phyloP scores from a whole-genome alignment of 306 rosid species.

The Prunus mume region DNA sequence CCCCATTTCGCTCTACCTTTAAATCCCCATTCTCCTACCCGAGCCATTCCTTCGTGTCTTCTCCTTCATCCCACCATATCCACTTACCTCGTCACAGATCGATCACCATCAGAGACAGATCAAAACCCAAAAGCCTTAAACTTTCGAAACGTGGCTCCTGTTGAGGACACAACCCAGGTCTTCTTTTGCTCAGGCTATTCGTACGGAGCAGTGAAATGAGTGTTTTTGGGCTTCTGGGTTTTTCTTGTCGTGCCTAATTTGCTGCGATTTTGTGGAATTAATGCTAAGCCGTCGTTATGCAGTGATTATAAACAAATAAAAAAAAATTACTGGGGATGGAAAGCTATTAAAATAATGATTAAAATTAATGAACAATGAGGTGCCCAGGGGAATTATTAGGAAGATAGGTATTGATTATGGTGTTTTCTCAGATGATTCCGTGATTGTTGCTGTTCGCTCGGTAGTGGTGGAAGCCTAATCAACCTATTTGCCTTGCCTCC shows the following conservation, averaged over 20 bases:
- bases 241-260: not conserved
- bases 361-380: not conserved
- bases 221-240: not conserved
- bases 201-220: not conserved
- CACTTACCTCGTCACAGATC: constrained; percentile 18
- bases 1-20: constrained; percentile 62
- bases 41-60: constrained; percentile 69
- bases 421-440: constrained; percentile 26
- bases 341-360: not conserved
- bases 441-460: constrained; percentile 23
- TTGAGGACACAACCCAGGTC: not conserved
- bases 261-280: constrained; percentile 1
- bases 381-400: not conserved
- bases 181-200: not conserved
- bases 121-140: not conserved
- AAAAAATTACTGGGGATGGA: no score
- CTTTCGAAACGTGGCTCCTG: not conserved
- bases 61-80: constrained; percentile 85
- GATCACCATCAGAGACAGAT: not conserved
- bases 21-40: constrained; percentile 58
- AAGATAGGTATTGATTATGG: not conserved
- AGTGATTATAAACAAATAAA: not conserved
- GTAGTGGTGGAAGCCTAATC: constrained; percentile 16
- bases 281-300: not conserved
- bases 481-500: constrained; percentile 10